Evolutionary conservation across 306 rosid genomes (phyloP), one percentile per base, ranked within the genome.

Genomic region (Malus orientalis): DNA sequence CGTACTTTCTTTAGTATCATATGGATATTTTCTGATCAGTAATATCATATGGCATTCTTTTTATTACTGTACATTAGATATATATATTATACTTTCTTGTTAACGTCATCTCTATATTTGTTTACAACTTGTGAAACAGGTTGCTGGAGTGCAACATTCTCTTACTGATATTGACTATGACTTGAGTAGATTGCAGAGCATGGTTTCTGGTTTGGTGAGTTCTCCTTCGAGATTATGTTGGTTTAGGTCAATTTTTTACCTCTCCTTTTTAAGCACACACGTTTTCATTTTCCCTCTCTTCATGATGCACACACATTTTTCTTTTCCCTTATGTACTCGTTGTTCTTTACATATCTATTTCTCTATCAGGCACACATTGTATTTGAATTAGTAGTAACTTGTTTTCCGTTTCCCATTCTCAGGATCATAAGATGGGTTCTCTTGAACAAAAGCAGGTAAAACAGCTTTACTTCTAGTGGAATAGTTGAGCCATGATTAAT

Each of bases 121-220:
- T 63, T 81, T 70, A 67, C 47, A 75, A 74, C 74, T 67, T 76
- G 66, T 86, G 71, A 67, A 67, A 75, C 93, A 96, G 99, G 98
- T 93, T 80, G 61, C 86, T 68, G 93, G 85, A 70, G 97, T 91
- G 81, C 89, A 88, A 80, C 77, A 70, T 63, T 80, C 91, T 67
- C 84, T 92, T 60, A 59, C 86, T 76, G 76, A 70, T 68, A 80
- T 91, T 53, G 93, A 84, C 69, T 84, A 70, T 65, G 92, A 87
- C 82, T 78, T 96, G 88, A 80, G 82, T 63, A 27, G 67, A 47
- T 76, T 96, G 88, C 92, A 87, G 69, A 74, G 55, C 40, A 58
- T 87, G 75, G 88, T 96, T 76, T 85, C 81, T 76, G 79, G 88
- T 73, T 76, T 96, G 99, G 99, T 96, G 88, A 88, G 93, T 87